phyloP scores from a whole-genome alignment of 805 yeast species.

The Ogataea nakhonphanomensis region DNA sequence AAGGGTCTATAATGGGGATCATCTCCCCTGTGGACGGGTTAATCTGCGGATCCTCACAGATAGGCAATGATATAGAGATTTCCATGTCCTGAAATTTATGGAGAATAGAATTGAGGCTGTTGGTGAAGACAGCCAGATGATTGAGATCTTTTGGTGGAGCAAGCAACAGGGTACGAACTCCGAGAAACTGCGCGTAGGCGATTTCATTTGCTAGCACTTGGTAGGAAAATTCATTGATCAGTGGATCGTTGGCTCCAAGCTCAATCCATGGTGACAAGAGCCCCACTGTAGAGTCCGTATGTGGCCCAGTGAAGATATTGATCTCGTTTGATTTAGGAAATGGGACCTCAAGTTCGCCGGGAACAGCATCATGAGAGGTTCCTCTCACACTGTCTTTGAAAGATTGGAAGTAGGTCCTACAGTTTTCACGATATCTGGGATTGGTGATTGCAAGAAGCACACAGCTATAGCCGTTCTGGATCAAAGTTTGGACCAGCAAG shows the following conservation, averaged over 20 bases:
- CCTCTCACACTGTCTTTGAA: constrained; percentile 22
- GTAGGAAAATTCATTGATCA: constrained; percentile 49
- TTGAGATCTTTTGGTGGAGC: constrained; percentile 63
- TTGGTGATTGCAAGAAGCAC: constrained; percentile 56
- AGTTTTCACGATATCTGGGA: constrained; percentile 42
- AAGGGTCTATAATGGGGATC: constrained; percentile 35
- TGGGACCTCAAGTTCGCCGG: constrained; percentile 35
- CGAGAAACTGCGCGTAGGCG: constrained; percentile 55
- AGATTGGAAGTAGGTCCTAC: constrained; percentile 36
- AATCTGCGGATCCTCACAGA: constrained; percentile 41
- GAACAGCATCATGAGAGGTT: constrained; percentile 9
- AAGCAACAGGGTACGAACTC: constrained; percentile 50
- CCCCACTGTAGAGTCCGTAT: constrained; percentile 46
- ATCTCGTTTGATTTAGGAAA: constrained; percentile 41
- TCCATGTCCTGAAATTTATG: constrained; percentile 32
- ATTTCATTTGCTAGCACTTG: constrained; percentile 60
- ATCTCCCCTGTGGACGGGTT: constrained; percentile 24
- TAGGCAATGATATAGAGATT: constrained; percentile 46
- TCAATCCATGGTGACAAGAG: constrained; percentile 69
- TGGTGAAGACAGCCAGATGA: constrained; percentile 50
- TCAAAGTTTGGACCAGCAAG: constrained; percentile 25
- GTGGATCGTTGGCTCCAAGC: constrained; percentile 49
- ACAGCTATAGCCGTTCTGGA: constrained; percentile 45
- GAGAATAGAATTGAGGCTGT: constrained; percentile 31
- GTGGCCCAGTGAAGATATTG: constrained; percentile 40